A percentile compares a stretch with the other conserved stretches of the same genome.
Conservation (phyloP, 805 yeast species). For the Ogataea zsoltii region DNA sequence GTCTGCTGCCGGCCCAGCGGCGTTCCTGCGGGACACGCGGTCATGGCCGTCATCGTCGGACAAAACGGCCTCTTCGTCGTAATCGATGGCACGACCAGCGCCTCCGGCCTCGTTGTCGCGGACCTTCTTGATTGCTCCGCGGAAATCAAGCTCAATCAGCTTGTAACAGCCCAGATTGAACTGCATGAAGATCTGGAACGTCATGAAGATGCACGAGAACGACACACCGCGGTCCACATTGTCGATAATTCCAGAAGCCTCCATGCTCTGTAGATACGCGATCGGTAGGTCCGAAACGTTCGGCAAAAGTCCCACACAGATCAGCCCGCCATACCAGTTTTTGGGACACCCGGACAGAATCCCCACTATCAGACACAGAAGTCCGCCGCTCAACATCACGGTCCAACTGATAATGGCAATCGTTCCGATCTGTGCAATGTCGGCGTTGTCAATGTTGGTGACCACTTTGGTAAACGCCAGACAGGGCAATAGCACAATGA, state of each 20-base stretch:
- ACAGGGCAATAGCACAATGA: constrained; percentile 71
- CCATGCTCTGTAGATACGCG: constrained; percentile 76
- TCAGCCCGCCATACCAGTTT: constrained; percentile 70
- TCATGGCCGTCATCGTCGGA: constrained; percentile 12
- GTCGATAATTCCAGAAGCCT: constrained; percentile 60
- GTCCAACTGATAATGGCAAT: constrained; percentile 49
- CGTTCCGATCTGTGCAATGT: constrained; percentile 71
- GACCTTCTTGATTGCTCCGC: constrained; percentile 29
- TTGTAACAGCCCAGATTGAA: constrained; percentile 78
- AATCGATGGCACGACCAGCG: too few relatives aligned
- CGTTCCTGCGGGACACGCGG: too few relatives aligned
- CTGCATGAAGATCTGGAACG: constrained; percentile 64
- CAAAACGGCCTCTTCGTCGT: constrained; percentile 19
- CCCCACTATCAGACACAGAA: constrained; percentile 42
- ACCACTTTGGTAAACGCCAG: constrained; percentile 76
- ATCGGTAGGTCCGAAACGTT: constrained; percentile 84
- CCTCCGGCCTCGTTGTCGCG: constrained; percentile 29
- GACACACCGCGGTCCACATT: constrained; percentile 76
- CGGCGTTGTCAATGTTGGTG: constrained; percentile 60
- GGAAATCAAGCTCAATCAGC: constrained; percentile 70
- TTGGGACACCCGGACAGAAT: constrained; percentile 61
- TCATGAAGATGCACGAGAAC: constrained; percentile 74
- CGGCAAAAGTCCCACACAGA: constrained; percentile 73
- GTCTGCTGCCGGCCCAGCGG: background rate
- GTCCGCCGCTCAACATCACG: constrained; percentile 46